Percentiles rank a stretch among this genome's conserved stretches.
Conservation (phyloP, 495 filamentous ascomycete species). For the Terfezia claveryi region DNA sequence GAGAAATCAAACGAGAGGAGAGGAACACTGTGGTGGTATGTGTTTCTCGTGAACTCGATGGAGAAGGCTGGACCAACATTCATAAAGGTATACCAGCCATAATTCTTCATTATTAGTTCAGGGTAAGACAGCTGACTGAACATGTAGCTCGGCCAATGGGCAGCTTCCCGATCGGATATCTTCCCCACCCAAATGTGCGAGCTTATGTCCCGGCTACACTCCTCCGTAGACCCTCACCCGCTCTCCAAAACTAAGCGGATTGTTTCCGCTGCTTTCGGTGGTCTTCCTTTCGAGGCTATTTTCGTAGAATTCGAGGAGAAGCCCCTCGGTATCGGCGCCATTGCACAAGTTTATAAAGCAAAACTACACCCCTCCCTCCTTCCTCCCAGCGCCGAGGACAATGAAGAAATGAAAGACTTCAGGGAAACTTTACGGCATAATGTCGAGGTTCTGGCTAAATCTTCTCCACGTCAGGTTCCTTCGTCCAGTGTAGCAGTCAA, state of each 20-base stretch:
- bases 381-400: slow-evolving; percentile 25
- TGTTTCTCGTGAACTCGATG: slow-evolving; percentile 70
- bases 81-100: slow-evolving; percentile 50
- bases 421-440: slow-evolving; percentile 50
- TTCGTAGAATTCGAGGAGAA: slow-evolving; percentile 91
- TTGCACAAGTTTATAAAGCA: slow-evolving; percentile 94
- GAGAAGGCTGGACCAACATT: slow-evolving; percentile 88
- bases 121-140: background rate
- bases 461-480: slow-evolving; percentile 46
- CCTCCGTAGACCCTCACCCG: slow-evolving; percentile 78
- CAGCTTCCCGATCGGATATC: slow-evolving; percentile 87
- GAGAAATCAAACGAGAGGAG: slow-evolving; percentile 43
- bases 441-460: slow-evolving; percentile 70
- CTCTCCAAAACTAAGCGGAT: slow-evolving; percentile 57
- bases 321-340: slow-evolving; percentile 83
- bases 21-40: slow-evolving; percentile 91
- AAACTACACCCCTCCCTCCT: slow-evolving; percentile 62
- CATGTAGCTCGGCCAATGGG: slow-evolving; percentile 86
- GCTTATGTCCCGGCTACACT: slow-evolving; percentile 88
- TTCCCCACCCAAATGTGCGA: slow-evolving; percentile 87
- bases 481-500: slow-evolving; percentile 92
- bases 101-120: no score
- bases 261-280: slow-evolving; percentile 59
- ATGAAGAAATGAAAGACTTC: slow-evolving; percentile 29
- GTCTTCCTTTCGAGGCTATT: slow-evolving; percentile 62